Base-by-base conservation (phyloP, 371 early-diverging fungal genomes). In the Mucor lusitanicus region DNA sequence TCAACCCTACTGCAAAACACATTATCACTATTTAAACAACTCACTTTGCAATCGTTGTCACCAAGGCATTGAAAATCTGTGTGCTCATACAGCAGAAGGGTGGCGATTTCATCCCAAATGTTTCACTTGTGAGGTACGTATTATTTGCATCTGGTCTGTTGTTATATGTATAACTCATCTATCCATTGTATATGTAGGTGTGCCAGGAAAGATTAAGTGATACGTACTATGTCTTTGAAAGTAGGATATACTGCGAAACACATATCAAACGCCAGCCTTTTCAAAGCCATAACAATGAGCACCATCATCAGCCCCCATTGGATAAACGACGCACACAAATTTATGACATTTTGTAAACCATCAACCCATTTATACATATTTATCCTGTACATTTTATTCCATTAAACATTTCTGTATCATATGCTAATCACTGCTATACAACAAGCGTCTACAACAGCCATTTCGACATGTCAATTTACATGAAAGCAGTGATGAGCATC, bases 41-140 rank as follows among this genome's bases (percentile, higher is more conserved):
- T 93, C 94, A 6, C 81, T 95, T 42, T 95, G 95, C 70, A 85
- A 85, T 59, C 73, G 81, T 15, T 95, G 95, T 66, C 81, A 84
- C 53, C 83, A 89, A 30, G 92, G 92, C 6, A 94, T 95, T 67
- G 94, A 95, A 74, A 94, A 94, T 15, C 88, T 90, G 1, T 93
- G 94, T 76, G 91, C 91, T 2, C 89, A 92, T 61, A 91, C 92
- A 19, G n/a, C 33, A 35, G 93, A 94, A 81, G 87, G 76, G 11
- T 79, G 82, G 80, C 56, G 78, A 61, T 84, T 81, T 59, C 84
- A 84, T 67, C 84, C 82, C 9, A 32, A 48, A 8, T 84, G 84
- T 27, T 81, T 84, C 64, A 64, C 72, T 9, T 84, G 84, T 58
- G 67, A 73, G 50, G 50, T 50, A 8, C 39, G 83, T 78, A 69